A percentile compares a stretch with the other conserved stretches of the same genome.
Conservation (phyloP, 129 eudicot species). For the Artemisia tridentata region DNA sequence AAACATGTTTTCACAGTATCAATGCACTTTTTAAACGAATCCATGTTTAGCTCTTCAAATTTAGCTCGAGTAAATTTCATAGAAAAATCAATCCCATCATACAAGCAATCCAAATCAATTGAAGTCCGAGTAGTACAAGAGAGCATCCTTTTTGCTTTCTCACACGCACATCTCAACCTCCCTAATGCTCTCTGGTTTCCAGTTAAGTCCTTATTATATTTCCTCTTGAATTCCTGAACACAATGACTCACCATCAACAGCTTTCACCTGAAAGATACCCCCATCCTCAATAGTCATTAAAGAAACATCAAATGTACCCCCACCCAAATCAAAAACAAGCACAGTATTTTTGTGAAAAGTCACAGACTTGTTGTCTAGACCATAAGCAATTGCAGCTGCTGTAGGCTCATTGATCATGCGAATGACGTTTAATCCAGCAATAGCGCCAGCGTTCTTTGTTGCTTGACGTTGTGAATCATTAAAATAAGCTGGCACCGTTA, state of each 20-base stretch:
- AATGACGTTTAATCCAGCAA: constrained; percentile 16
- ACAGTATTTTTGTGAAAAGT: not conserved
- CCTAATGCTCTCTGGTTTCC: too few species aligned
- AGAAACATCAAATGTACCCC: constrained; percentile 21
- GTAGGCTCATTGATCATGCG: constrained; percentile 21
- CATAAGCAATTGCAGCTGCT: constrained; percentile 25
- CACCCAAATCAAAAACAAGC: constrained; percentile 12
- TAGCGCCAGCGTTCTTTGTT: constrained; percentile 16
- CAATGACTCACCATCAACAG: constrained; percentile 24
- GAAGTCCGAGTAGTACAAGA: too few species aligned
- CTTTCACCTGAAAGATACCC: constrained; percentile 10
- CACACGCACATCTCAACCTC: too few species aligned
- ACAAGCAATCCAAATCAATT: too few species aligned
- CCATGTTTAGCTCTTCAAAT: constrained; percentile 28
- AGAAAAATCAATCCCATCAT: too few species aligned
- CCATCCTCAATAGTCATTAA: constrained; percentile 1
- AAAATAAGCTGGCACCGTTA: constrained; percentile 20
- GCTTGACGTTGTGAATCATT: constrained; percentile 22
- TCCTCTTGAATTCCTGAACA: too few species aligned
- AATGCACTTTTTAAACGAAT: constrained; percentile 5
- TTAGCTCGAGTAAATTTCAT: constrained; percentile 25
- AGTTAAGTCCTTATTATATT: too few species aligned
- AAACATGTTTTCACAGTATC: constrained; percentile 2
- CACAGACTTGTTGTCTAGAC: constrained; percentile 11
- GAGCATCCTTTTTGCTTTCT: too few species aligned